phyloP scores from a whole-genome alignment of 2,329 filamentous ascomycete genomes.

The Helotiales sp. region DNA sequence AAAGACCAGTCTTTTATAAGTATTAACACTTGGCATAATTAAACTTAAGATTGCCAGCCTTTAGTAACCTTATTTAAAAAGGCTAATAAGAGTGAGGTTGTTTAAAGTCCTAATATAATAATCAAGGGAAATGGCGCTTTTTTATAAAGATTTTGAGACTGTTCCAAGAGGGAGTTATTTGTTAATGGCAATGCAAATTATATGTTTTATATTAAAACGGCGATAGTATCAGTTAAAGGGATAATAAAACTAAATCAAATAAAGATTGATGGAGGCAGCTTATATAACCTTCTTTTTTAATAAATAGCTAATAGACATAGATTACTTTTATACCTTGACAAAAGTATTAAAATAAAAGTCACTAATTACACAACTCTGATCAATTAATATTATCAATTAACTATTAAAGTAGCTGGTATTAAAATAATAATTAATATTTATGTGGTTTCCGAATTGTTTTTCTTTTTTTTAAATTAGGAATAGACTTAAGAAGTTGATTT shows the following conservation, averaged over 20 bases:
- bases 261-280: slow-evolving; percentile 13
- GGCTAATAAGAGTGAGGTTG: background rate
- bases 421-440: too few species aligned
- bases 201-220: slow-evolving; percentile 19
- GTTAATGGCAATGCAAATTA: slow-evolving; percentile 7
- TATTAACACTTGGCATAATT: background rate
- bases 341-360: too few species aligned
- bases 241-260: background rate
- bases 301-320: too few species aligned
- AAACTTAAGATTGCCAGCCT: background rate
- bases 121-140: slow-evolving; percentile 11
- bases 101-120: too few species aligned
- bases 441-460: too few species aligned
- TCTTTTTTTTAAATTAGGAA: too few species aligned
- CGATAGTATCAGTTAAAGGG: slow-evolving; percentile 1
- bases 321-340: too few species aligned
- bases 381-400: too few species aligned
- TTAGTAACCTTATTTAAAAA: background rate
- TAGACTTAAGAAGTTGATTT: too few species aligned
- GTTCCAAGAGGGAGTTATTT: slow-evolving; percentile 12
- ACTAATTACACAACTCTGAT: too few species aligned
- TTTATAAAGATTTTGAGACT: slow-evolving; percentile 13
- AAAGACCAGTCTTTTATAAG: background rate
- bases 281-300: slow-evolving; percentile 17
- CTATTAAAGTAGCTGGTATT: too few species aligned